Base-by-base conservation (phyloP, 306 rosid species). In the Amphicarpaea edgeworthii region DNA sequence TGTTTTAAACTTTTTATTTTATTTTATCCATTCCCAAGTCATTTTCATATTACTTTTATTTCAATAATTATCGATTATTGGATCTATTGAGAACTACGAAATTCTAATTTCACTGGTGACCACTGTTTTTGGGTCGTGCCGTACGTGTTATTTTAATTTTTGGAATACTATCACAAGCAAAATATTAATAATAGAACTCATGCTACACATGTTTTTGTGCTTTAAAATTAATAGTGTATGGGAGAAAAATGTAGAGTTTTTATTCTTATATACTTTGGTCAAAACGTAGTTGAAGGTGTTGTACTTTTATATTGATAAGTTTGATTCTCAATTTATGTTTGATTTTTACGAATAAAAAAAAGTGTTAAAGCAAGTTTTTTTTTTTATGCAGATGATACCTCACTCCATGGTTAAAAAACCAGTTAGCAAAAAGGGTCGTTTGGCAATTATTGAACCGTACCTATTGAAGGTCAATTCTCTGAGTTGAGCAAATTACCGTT, bases 11-110 rank as follows among this genome's bases (percentile, higher is more conserved):
- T 37, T 62, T 21, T 60, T 42, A 57, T 62, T 21, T 60, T 42
- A 57, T 23, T 41, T 6, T 73, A 60, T 49, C 72, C 19, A 9
- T 8, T 49, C 62, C n/a, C 40, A 49, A 15, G 54, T 75, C 79
- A 34, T 37, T 75, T 75, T 63, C 73, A 63, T 63, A 5, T 8
- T 15, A 8, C 14, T 75, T 42, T 23, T 30, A 12, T 19, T 73
- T 58, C 12, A 15, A 5, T 28, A 3, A 41, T 42, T 59, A 3
- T 43, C 8, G 20, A 58, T 26, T 45, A 58, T 26, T 45, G 55
- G 7, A 60, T 30, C 37, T 2, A 28, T 28, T 43, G 15, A 26
- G 41, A 68, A 66, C 55, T 23, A 12, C 8, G 3, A 66, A 66
- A 45, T 32, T 26, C 28, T 9, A 47, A 24, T 24, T 12, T 4